phyloP scores from a whole-genome alignment of 345 rosid genomes.

The Zanthoxylum bungeanum region DNA sequence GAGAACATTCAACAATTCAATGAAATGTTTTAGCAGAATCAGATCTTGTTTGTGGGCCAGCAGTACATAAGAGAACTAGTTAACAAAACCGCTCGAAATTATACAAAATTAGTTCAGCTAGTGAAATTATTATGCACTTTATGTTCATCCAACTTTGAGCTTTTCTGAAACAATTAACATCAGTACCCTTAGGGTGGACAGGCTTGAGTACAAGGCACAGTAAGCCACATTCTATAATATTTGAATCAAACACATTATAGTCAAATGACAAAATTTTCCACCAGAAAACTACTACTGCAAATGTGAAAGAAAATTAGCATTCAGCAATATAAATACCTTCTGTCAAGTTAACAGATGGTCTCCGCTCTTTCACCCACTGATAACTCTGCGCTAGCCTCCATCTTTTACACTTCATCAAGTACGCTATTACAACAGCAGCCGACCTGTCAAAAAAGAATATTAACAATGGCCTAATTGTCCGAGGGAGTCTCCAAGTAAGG shows the following conservation, averaged over 20 bases:
- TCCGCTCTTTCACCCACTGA: conserved; percentile 91
- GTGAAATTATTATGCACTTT: not conserved
- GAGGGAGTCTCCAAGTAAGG: not conserved
- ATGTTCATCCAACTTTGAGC: not conserved
- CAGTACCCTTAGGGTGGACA: not conserved
- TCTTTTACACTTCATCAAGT: conserved; percentile 84
- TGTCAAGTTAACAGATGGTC: conserved; percentile 61
- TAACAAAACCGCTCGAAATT: too few relatives aligned
- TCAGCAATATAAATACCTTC: conserved; percentile 40
- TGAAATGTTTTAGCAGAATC: not conserved
- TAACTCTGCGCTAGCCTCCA: conserved; percentile 85
- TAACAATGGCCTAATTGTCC: not conserved
- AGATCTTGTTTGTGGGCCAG: not conserved
- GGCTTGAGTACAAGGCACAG: not conserved
- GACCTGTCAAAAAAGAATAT: conserved; percentile 54
- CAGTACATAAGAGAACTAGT: not conserved
- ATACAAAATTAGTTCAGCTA: too few relatives aligned
- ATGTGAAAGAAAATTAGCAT: not conserved
- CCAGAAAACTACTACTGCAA: not conserved
- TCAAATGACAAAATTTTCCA: not conserved
- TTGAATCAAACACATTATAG: not conserved
- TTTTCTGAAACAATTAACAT: not conserved
- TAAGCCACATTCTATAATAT: not conserved
- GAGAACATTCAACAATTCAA: not conserved
- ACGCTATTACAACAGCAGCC: conserved; percentile 86